These are phyloP conservation scores for Mycena belliarum DNA, from an alignment of 768 basidiomycete species.

Conservation along the genomic window DNA sequence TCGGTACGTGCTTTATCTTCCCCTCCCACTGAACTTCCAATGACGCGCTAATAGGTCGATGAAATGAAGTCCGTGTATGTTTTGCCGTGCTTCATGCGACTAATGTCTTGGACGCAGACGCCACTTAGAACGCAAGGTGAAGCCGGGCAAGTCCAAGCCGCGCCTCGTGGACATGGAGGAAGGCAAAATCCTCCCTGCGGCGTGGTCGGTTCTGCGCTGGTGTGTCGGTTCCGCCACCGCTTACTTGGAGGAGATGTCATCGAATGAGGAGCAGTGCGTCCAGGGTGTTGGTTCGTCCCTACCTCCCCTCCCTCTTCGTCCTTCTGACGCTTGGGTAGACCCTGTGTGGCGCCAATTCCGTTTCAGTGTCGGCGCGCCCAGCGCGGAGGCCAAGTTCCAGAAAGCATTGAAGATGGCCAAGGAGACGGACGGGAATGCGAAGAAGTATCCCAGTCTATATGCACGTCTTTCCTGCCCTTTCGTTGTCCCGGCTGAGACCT, in stretches of 20 bases:
- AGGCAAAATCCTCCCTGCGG: constrained; percentile 50
- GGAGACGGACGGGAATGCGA: constrained; percentile 39
- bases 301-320: not conserved
- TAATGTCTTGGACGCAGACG: constrained; percentile 26
- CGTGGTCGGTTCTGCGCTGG: constrained; percentile 70
- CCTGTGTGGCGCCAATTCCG: constrained; percentile 61
- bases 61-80: constrained; percentile 7
- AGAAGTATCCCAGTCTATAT: constrained; percentile 47
- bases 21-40: not conserved
- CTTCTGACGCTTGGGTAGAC: constrained; percentile 32
- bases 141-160: constrained; percentile 53
- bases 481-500: not conserved
- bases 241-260: constrained; percentile 62
- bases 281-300: constrained; percentile 48
- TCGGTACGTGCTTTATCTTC: constrained; percentile 26
- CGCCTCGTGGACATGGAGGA: constrained; percentile 52
- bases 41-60: constrained; percentile 1
- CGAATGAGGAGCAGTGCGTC: constrained; percentile 51
- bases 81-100: not conserved
- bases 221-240: constrained; percentile 75
- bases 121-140: constrained; percentile 53
- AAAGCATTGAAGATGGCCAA: constrained; percentile 44
- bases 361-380: constrained; percentile 70
- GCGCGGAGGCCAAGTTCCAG: constrained; percentile 68
- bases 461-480: constrained; percentile 28